Base-by-base conservation (phyloP, 2,329 filamentous ascomycete genomes). In the Sporothrix mexicana region DNA sequence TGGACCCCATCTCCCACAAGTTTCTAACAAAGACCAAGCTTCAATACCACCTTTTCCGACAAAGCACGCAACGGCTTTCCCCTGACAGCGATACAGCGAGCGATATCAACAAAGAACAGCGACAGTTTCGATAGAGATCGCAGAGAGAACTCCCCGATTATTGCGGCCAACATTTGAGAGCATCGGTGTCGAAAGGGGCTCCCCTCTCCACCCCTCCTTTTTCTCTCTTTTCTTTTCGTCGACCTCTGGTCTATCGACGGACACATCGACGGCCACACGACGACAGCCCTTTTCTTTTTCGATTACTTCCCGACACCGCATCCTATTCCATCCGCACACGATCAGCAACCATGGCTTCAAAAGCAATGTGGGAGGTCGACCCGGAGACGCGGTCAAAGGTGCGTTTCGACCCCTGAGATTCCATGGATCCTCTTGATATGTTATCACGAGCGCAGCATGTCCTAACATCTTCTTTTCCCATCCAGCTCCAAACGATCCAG, bases 301-400 rank as follows among this genome's bases (percentile, higher is more conserved):
- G 41, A 55, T 20, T 20, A 8, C 5, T 5, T 36, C 30, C 3
- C 30, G 30, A 55, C 13, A 49, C 20, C n/a, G 12, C 47, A 47
- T 55, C 47, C 23, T 59, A 30, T 36, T 25, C 36, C 13, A 23
- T 12, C 9, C 7, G 0, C 36, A 71, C 47, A 72, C 41, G n/a
- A 43, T 36, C 23, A 23, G 8, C 59, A 10, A 78, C 77, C 72
- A 89, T 90, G 88, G 84, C 88, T 77, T 86, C 89, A 80, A 95
- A 95, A 84, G 89, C 87, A 77, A 95, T 97, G 92, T 99, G 96
- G 96, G 96, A 99, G 85, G 94, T 99, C 77, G 96, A 99, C 83
- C 96, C 96, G 67, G 95, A 98, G 86, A 98, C 95, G 75, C 90
- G 94, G 84, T 94, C 92, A 80, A 98, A 98, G 90, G 95, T 97